Evolutionary conservation across 1,139 yeast genomes (phyloP), one percentile per base, ranked within the genome.

Genomic region (Hanseniaspora sp.): DNA sequence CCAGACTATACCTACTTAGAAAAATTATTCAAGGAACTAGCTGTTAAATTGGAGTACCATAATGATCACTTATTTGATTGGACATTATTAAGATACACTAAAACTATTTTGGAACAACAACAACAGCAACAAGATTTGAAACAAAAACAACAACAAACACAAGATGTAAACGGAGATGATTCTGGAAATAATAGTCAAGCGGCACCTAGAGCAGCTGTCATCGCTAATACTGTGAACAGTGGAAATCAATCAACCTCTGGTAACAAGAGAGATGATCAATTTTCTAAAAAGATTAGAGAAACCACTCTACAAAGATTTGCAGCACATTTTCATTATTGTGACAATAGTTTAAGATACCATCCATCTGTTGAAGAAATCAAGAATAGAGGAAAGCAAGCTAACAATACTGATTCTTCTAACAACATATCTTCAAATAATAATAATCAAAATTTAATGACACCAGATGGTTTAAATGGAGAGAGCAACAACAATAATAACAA

Each of bases 51-150:
- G 68, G 87, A 87, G 59, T 92, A 87, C 69, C 82, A 86, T 62
- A 92, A 90, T 69, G 98, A 92, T 70, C 92, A 88, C 69, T 82
- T 92, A 29, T 92, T 88, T 71, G 98, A 92, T 70, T 92, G 98
- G 98, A 90, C 97, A 37, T 79, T 90, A 65, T 83, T 86, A 82
- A 86, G 72, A 83, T 83, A 71, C 79, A 83, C 71, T 79, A 82
- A 69, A 75, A 81, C 61, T 65, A 73, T 66, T 66, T 62, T 65
- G 12, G 67, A 67, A 56, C 55, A 59, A 53, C 61, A 56, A 55
- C 64, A 60, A 46, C 61, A 62, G 52, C 64, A 61, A 58, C 18
- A 43, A 11, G 37, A 43, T n/a, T 9, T 30, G 5, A 43, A 15
- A 12, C 62, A 59, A 55, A 60, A 62, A 57, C 62, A 56, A 49